Percentiles rank a stretch among this genome's conserved stretches.
These are phyloP conservation scores for Mycena haematopus DNA, from an alignment of 768 basidiomycete species.

Conservation along the genomic window DNA sequence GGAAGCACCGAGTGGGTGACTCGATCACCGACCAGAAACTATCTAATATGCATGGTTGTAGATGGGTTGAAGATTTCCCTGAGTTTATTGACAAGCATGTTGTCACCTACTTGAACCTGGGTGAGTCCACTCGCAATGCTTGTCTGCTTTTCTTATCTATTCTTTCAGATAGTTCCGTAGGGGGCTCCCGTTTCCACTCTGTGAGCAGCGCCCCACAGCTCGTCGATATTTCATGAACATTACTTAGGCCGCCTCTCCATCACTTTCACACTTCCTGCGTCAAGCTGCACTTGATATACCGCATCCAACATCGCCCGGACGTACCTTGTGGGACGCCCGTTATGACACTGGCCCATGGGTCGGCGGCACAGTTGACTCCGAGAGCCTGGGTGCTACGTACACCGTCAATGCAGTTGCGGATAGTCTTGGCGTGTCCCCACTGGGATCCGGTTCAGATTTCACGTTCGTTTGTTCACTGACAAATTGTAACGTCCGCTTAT, in stretches of 20 bases:
- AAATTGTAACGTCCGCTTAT: slow-evolving; percentile 41
- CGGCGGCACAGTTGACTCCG: slow-evolving; percentile 37
- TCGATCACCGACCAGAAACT: neutral
- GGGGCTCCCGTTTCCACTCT: slow-evolving; percentile 63
- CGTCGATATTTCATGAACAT: neutral
- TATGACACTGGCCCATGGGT: slow-evolving; percentile 62
- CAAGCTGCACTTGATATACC: slow-evolving; percentile 71
- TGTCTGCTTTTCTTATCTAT: slow-evolving; percentile 10
- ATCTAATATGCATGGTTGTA: neutral
- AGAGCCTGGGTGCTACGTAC: slow-evolving; percentile 33
- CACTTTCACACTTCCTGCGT: slow-evolving; percentile 78
- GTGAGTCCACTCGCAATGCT: slow-evolving; percentile 9
- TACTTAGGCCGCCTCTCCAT: slow-evolving; percentile 66
- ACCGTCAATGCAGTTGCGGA: slow-evolving; percentile 15
- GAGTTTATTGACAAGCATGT: slow-evolving; percentile 81
- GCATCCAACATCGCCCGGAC: slow-evolving; percentile 69
- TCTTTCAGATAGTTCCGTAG: slow-evolving; percentile 61
- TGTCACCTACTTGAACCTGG: slow-evolving; percentile 87
- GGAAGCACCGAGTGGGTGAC: slow-evolving; percentile 74
- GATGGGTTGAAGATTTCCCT: slow-evolving; percentile 89
- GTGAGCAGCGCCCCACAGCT: neutral
- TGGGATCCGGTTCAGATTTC: slow-evolving; percentile 78
- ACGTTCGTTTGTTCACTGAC: slow-evolving; percentile 61
- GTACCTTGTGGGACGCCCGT: slow-evolving; percentile 82
- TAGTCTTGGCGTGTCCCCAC: slow-evolving; percentile 46